A percentile compares a stretch with the other conserved stretches of the same genome.
These are phyloP conservation scores for Phytophthora multivora DNA, from an alignment of 352 stramenopile species.

Conservation along the genomic window DNA sequence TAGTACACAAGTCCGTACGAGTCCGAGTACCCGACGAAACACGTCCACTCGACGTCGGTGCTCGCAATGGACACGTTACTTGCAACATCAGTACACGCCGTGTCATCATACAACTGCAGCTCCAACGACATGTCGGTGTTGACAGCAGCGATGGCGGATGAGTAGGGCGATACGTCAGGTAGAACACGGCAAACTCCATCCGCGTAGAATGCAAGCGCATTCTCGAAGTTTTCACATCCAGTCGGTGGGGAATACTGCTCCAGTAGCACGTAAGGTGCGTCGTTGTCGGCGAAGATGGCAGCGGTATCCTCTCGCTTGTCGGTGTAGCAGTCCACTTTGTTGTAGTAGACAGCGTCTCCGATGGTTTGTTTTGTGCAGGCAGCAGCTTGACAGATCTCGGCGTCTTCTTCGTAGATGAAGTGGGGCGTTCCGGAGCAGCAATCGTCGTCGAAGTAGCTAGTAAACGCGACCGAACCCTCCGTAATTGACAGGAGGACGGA, in stretches of 20 bases:
- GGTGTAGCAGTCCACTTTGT: conserved; percentile 19
- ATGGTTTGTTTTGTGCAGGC: conserved; percentile 1
- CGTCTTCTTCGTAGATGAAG: conserved; percentile 27
- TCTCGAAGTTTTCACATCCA: conserved; percentile 15
- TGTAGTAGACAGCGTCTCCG: conserved; percentile 7
- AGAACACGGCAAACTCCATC: conserved; percentile 20
- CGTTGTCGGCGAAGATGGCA: conserved; percentile 7
- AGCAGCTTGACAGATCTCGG: conserved; percentile 10
- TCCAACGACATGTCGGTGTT: conserved; percentile 13
- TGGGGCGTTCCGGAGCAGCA: conserved; percentile 11
- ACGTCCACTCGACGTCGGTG: conserved; percentile 17
- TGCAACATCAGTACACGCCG: conserved; percentile 4
- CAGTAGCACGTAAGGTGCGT: conserved; percentile 23
- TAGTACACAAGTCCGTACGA: conserved; percentile 29
- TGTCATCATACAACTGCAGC: conserved; percentile 18
- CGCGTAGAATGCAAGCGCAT: conserved; percentile 23
- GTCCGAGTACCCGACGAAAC: conserved; percentile 19
- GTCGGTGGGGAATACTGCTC: conserved; percentile 23
- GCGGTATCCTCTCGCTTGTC: conserved; percentile 10
- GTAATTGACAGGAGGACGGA: not conserved
- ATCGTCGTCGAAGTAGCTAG: conserved; percentile 18
- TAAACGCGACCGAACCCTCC: conserved; percentile 13
- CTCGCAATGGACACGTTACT: conserved; percentile 9
- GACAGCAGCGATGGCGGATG: conserved; percentile 12
- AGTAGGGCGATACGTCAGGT: conserved; percentile 11